Conservation (phyloP, 805 yeast species). For the Lipomyces starkeyi region DNA sequence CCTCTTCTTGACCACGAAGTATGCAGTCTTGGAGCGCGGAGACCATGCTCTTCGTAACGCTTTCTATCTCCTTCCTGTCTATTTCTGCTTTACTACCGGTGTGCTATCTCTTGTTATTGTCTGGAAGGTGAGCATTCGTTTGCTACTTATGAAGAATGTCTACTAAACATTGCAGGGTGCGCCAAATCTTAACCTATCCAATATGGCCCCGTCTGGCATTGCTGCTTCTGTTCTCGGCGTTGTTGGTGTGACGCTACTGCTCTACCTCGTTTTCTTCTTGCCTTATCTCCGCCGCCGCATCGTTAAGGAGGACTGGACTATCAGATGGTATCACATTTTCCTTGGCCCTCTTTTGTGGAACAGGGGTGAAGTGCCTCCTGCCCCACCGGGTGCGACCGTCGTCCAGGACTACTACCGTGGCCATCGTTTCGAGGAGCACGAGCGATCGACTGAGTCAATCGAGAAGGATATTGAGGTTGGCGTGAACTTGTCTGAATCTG, state of each 20-base stretch:
- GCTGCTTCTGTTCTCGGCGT: conserved; percentile 68
- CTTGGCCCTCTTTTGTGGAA: conserved; percentile 67
- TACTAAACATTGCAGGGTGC: conserved; percentile 54
- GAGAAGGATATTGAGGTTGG: conserved; percentile 38
- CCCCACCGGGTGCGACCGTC: conserved; percentile 59
- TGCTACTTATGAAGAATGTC: neutral
- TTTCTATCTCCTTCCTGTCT: conserved; percentile 61
- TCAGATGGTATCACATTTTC: conserved; percentile 60
- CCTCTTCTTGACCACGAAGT: conserved; percentile 65
- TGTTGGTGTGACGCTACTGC: conserved; percentile 59
- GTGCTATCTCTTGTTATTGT: conserved; percentile 77
- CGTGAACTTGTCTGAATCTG: conserved; percentile 35
- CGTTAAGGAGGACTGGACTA: conserved; percentile 68
- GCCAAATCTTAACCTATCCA: conserved; percentile 64
- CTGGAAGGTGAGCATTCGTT: conserved; percentile 57
- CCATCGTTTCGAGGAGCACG: conserved; percentile 49
- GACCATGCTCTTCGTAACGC: conserved; percentile 59
- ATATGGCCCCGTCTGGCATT: conserved; percentile 59
- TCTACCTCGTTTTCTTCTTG: conserved; percentile 60
- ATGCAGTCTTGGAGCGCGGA: conserved; percentile 63
- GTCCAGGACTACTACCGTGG: conserved; percentile 71
- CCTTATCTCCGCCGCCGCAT: conserved; percentile 70
- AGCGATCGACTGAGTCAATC: conserved; percentile 33
- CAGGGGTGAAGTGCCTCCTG: conserved; percentile 67
- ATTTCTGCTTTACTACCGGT: conserved; percentile 64